Percentiles rank a stretch among this genome's conserved stretches.
Evolutionary conservation across 2,329 filamentous ascomycete species (phyloP).

Genomic region (Xylaria sp.): DNA sequence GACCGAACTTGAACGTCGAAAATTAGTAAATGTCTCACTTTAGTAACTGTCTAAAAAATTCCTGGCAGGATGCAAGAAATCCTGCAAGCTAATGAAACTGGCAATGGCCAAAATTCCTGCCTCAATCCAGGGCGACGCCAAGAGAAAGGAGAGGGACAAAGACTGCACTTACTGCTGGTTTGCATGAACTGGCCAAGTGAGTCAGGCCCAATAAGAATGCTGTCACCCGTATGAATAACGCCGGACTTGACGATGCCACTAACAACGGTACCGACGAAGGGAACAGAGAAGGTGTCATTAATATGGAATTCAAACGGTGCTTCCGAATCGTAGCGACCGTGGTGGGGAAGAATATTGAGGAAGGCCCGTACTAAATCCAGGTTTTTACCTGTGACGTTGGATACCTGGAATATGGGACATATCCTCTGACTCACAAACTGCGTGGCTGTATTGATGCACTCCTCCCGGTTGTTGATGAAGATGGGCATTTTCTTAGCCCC

Average conservation of each 20-base stretch:
- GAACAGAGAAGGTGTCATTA: conserved; percentile 97
- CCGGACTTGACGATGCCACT: conserved; percentile 90
- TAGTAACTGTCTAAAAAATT: background rate
- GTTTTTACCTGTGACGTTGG: conserved; percentile 93
- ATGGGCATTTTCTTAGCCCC: conserved; percentile 95
- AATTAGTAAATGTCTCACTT: background rate
- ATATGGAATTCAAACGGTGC: conserved; percentile 93
- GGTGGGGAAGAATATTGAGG: conserved; percentile 91
- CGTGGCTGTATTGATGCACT: conserved; percentile 92
- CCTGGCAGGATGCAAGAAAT: background rate
- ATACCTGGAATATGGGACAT: conserved; percentile 96
- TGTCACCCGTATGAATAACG: conserved; percentile 88
- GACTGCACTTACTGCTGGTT: conserved; percentile 62
- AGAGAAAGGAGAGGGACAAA: background rate
- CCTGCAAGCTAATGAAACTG: background rate
- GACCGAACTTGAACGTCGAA: conserved; percentile 63
- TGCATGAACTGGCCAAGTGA: conserved; percentile 86
- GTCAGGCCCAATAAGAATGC: conserved; percentile 87
- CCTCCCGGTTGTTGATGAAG: conserved; percentile 89
- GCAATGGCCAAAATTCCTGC: background rate
- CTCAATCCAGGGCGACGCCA: background rate
- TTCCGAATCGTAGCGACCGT: conserved; percentile 87
- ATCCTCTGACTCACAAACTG: conserved; percentile 96
- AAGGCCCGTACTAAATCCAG: conserved; percentile 91
- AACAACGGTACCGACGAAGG: conserved; percentile 94